These are phyloP conservation scores for Ophiostoma populinum DNA, from an alignment of 2,329 filamentous ascomycete species.

Conservation along the genomic window DNA sequence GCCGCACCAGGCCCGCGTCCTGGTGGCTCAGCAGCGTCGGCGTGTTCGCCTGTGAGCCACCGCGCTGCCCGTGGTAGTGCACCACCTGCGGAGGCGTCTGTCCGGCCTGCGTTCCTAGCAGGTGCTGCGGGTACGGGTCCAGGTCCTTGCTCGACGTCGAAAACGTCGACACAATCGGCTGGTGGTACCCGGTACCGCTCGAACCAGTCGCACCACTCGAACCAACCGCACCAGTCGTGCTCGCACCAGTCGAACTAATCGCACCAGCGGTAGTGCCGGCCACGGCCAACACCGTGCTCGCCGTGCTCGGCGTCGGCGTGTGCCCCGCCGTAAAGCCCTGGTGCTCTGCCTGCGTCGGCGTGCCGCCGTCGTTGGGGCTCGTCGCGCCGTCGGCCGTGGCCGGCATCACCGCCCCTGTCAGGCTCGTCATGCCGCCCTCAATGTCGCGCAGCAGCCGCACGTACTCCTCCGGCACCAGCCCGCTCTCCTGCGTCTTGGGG, in stretches of 20 bases:
- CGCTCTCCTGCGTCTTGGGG: slow-evolving; percentile 83
- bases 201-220: no score
- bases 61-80: slow-evolving; percentile 49
- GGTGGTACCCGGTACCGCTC: slow-evolving; percentile 42
- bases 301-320: slow-evolving; percentile 26
- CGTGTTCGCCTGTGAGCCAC: slow-evolving; percentile 50
- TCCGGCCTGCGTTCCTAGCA: slow-evolving; percentile 43
- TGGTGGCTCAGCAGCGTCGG: slow-evolving; percentile 37
- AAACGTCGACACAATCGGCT: slow-evolving; percentile 50
- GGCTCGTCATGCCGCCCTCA: slow-evolving; percentile 67
- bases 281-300: slow-evolving; percentile 14
- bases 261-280: no score
- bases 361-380: slow-evolving; percentile 38
- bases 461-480: slow-evolving; percentile 90
- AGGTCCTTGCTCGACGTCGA: slow-evolving; percentile 54
- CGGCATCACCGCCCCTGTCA: slow-evolving; percentile 30
- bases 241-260: no score
- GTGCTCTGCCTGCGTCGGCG: slow-evolving; percentile 45
- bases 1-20: slow-evolving; percentile 27
- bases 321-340: slow-evolving; percentile 23
- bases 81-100: slow-evolving; percentile 48
- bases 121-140: slow-evolving; percentile 48
- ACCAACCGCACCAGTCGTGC: no score
- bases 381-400: slow-evolving; percentile 27
- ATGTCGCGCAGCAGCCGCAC: slow-evolving; percentile 85